Evolutionary conservation across 495 filamentous ascomycete genomes (phyloP), one percentile per base, ranked within the genome.

Genomic region (Aspergillus hancockii): DNA sequence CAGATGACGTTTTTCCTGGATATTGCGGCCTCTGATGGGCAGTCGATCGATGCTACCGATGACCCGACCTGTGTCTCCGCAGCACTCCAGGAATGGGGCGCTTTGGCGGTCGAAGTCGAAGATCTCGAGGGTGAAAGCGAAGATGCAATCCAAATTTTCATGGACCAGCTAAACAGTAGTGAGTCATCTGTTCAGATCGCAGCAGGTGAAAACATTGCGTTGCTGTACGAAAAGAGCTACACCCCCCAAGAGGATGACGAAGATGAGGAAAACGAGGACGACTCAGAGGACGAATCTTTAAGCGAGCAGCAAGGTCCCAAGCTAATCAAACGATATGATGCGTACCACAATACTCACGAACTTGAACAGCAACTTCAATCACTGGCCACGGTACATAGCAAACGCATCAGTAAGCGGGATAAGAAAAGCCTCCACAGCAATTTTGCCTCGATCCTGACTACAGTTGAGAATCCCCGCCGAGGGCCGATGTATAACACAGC

Each of bases 151-250:
- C 89, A 96, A 55, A 88, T 89, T 7, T 92, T 98, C 66, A 87
- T 91, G 31, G 93, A 97, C 47, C 94, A 98, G 70, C 83, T 98
- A 28, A 85, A 91, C 41, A 92, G 89, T 66, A 78, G 80, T 32
- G 88, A 93, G 56, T 75, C 88, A 0, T 74, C 77, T 6, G 93
- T 97, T 0, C 91, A 96, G 70, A 85, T 94, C 52, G 86, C 90
- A 2, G 92, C 94, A 1, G 94, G 92, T 0, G 88, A 93, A 63
- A 92, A 92, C 69, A 94, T 98, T 61, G 93, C 93, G 3, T 76
- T 97, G 1, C 79, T 97, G 1, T 95, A 91, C 64, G 93, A 98
- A 66, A 91, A 91, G 70, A 88, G 84, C 67, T 85, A 90, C 76
- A 80, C 86, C 0, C 75, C 77, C 0, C 75, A 78, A 63, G 82